phyloP scores from a whole-genome alignment of 306 rosid genomes.

The cucumber (Cucumis sativus) region Cucumber_9930_V3 NC_026657.2:38166501-38167000 shows the following conservation, averaged over 20 bases:
- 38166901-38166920: background rate
- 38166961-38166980: background rate
- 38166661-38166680: background rate
- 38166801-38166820: background rate
- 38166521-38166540: background rate
- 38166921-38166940: background rate
- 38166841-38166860: background rate
- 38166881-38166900: background rate
- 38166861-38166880: background rate
- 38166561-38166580: background rate
- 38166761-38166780: background rate
- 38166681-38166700: background rate
- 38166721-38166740: background rate
- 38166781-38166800: background rate
- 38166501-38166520: background rate
- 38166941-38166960: background rate
- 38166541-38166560: background rate
- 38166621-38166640: background rate
- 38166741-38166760: background rate
- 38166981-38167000: background rate
- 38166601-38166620: background rate
- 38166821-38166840: background rate
- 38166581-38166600: background rate
- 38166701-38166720: background rate
- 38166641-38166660: background rate